Evolutionary conservation across 108 stramenopile species (phyloP), one percentile per base, ranked within the genome.

Genomic region (Skeletonema costatum): DNA sequence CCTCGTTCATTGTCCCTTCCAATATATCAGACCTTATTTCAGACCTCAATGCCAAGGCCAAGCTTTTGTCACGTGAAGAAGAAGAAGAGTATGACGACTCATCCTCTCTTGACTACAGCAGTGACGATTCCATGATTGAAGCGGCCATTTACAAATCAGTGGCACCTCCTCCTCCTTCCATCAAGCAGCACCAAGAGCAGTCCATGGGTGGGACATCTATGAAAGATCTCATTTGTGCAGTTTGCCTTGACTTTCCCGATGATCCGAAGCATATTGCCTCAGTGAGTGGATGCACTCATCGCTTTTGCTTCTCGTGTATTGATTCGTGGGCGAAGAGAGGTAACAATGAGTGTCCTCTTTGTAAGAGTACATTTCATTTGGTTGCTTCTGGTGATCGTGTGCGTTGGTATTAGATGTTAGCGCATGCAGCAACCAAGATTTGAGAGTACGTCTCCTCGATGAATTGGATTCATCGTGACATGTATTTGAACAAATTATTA

Each of bases 311-410:
- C 17, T 2, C 14, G 35, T 69, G 68, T 38, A 69, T 69, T 44
- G 68, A 56, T 1, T 38, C 33, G 0, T 69, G 68, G 68, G 68
- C 68, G 5, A 5, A 16, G 17, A 69, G 16, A 29, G 53, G 53
- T 35, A 56, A 53, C 5, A 32, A 69, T 33, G 35, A 35, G 7
- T 69, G 68, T 59, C 68, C 68, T 51, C 53, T 69, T 33, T 69
- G 68, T 38, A 69, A 69, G 31, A 53, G 56, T n/a, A 21, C 32
- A 69, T 69, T 69, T 56, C 68, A 69, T 56, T 25, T 69, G 32
- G 6, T 69, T 32, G 53, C 68, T 39, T 69, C 68, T 9, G 53
- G 68, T 36, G 6, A 25, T 7, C 38, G 42, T 19, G 68, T 69
- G 68, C 21, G 68, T 35, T 69, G 68, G 68, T 69, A 69, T 69